Base-by-base conservation (phyloP, 2,329 filamentous ascomycete species). In the Xylaria arbuscula region DNA sequence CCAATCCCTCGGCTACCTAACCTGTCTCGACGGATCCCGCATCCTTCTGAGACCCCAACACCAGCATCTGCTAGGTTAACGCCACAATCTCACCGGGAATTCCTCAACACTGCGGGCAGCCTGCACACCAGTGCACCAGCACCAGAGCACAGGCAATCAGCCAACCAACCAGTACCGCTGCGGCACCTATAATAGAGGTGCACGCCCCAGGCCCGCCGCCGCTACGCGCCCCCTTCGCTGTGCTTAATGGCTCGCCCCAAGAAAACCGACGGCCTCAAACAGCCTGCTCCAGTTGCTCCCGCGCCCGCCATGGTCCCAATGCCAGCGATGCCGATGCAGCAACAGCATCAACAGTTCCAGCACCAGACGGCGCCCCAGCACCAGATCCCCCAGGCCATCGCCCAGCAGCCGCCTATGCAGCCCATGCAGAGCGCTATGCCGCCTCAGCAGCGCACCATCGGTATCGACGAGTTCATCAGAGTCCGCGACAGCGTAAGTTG, bases 401-500 rank as follows among this genome's bases (percentile, higher is more conserved):
- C 72, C 50, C 72, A 72, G 34, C 71, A 71, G 62, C 71, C 68
- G 9, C 68, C 66, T 2, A 69, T 72, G 68, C 71, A 62, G 54
- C 48, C 61, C 11, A 65, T 68, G 62, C 70, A 68, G 62, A 50
- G 57, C 64, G 42, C 62, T 22, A 55, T 72, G 19, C 67, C 71
- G 47, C 72, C 66, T 38, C 70, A 69, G 7, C 71, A 72, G 64
- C 71, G 76, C 40, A 77, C 77, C 50, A 88, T 92, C 72, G 89
- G 93, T 70, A 86, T 92, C 66, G 90, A 93, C 67, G 91, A 93
- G 80, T 95, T 95, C 79, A 87, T 93, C 69, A 87, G 90, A 77
- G 93, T 94, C 57, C 89, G 93, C 76, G 93, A 97, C 79, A 90
- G 89, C 79, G 93, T 97, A 90, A 87, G 92, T 83, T 45, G 13